Base-by-base conservation (phyloP, 1,284 basidiomycete species). In the Moesziomyces sp. region DNA sequence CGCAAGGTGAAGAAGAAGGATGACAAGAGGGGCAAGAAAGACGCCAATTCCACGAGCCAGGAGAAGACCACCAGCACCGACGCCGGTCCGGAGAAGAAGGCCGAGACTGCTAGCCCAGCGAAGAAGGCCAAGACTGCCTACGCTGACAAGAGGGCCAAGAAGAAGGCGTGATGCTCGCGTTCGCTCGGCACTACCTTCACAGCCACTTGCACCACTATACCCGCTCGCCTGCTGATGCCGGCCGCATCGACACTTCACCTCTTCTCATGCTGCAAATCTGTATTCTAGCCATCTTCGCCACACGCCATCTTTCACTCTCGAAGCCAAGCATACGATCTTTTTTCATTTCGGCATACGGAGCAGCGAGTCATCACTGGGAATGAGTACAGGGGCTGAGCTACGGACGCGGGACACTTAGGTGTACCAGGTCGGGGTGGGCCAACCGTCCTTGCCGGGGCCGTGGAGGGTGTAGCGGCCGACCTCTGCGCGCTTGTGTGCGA, bases 401-500 rank as follows among this genome's bases (percentile, higher is more conserved):
- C 26, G 26, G 26, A 28, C 26, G 45, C 34, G 8, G 11, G 3
- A 6, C 26, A 16, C 7, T 55, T 43, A 78, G 42, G 76, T 74
- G 67, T 78, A 80, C 78, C 78, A 80, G 23, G 72, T 77, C 14
- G 78, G 78, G 10, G 72, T 72, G 23, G 78, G 74, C 78, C 78
- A 80, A 11, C 77, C 78, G 30, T 80, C 78, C 52, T 78, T 60
- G 9, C 74, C 76, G 24, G 77, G 76, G 8, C 76, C 78, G 51
- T 78, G 63, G 24, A 84, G 72, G 28, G 74, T 62, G 35, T 55
- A 81, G 11, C 82, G 57, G 11, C 78, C 81, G 7, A 83, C 79
- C 62, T 83, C 81, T 0, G 80, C 81, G 28, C 71, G 55, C 65
- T 81, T 81, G 73, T 84, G 81, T 5, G 77, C 81, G 35, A 84